phyloP scores from a whole-genome alignment of 2,329 filamentous ascomycete genomes.

The Penicillium sp. region DNA sequence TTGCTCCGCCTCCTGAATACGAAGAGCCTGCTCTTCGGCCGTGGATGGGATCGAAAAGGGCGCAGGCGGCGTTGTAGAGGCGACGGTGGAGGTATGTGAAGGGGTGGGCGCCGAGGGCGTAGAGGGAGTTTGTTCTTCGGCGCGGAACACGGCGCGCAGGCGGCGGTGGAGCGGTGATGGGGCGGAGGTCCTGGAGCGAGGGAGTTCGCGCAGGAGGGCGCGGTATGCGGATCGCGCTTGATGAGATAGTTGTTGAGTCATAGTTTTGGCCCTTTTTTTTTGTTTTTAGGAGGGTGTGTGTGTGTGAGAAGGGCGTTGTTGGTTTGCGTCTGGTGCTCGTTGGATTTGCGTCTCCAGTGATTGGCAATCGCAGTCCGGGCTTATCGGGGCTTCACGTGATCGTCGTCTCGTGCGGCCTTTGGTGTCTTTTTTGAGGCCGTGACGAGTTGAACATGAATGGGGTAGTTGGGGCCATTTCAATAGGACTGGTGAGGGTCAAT shows the following conservation, averaged over 20 bases:
- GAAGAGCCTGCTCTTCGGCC: conserved; percentile 16
- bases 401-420: neutral
- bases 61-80: conserved; percentile 1
- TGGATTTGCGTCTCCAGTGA: neutral
- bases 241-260: conserved; percentile 22
- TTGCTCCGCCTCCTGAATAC: conserved; percentile 61
- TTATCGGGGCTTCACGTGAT: conserved; percentile 4
- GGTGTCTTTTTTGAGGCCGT: neutral
- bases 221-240: conserved; percentile 74
- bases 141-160: conserved; percentile 59
- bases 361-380: too few relatives aligned
- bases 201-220: conserved; percentile 80
- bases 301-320: neutral
- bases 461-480: too few relatives aligned
- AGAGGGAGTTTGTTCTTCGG: conserved; percentile 22
- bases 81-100: conserved; percentile 21
- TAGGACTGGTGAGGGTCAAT: too few relatives aligned
- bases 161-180: conserved; percentile 65
- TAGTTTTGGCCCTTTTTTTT: conserved; percentile 5
- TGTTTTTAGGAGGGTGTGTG: neutral
- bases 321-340: neutral
- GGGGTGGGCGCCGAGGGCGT: conserved; percentile 9
- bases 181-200: conserved; percentile 57
- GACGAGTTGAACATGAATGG: too few relatives aligned
- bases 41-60: conserved; percentile 13